Conservation (phyloP, 139 green algal genomes). For the Gonium pectorale region DNA sequence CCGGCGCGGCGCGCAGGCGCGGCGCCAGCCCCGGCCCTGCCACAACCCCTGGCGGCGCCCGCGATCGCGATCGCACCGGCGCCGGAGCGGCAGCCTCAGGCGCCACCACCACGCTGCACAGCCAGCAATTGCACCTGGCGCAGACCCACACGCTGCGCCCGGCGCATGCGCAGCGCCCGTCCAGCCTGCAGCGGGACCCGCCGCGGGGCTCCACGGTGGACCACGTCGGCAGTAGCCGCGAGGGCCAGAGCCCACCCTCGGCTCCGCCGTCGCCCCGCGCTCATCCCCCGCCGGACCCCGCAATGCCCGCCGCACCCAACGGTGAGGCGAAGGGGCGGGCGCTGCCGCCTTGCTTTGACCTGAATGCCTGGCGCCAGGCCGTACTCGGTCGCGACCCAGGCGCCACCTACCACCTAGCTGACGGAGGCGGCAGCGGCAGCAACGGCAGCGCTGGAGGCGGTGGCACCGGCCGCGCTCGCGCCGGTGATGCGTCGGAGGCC, state of each 20-base stretch:
- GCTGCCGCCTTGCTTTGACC: no score
- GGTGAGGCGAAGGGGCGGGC: no score
- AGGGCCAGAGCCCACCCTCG: no score
- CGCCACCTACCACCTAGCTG: not conserved
- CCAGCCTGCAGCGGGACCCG: not conserved
- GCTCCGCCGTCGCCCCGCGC: no score
- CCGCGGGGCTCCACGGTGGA: not conserved
- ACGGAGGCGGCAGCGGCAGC: not conserved
- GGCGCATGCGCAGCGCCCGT: not conserved
- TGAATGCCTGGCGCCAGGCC: no score
- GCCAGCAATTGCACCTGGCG: not conserved
- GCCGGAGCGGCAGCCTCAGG: not conserved
- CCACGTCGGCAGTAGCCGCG: not conserved
- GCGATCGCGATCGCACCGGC: no score
- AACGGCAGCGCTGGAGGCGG: not conserved
- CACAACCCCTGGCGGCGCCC: not conserved
- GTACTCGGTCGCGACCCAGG: not conserved
- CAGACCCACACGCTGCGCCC: not conserved
- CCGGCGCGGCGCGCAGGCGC: no score
- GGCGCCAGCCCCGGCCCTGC: not conserved
- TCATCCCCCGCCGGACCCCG: no score
- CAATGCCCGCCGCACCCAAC: no score
- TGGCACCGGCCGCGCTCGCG: not conserved
- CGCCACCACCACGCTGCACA: not conserved
- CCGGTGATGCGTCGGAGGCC: not conserved